These are phyloP conservation scores for Myriosclerotinia duriaeana DNA, from an alignment of 2,329 filamentous ascomycete species.

Conservation along the genomic window DNA sequence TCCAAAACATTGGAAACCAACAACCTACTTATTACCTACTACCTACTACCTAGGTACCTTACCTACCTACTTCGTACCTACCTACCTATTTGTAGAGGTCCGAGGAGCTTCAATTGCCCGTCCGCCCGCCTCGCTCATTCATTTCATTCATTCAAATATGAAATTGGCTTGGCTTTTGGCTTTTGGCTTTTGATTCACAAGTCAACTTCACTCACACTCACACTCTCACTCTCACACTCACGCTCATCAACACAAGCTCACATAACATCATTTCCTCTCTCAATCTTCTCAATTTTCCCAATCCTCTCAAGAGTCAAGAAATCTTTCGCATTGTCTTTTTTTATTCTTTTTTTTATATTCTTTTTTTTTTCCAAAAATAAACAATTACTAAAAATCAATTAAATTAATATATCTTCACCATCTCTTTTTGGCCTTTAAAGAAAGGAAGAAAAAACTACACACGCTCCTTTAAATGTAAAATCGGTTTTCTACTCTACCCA, in stretches of 20 bases:
- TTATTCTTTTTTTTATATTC: neutral
- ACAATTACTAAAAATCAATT: neutral
- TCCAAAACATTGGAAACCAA: too few relatives aligned
- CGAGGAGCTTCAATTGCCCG: constrained; percentile 10
- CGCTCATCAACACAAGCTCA: neutral
- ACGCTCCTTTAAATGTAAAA: constrained; percentile 7
- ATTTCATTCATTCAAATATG: constrained; percentile 13
- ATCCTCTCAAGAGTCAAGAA: neutral
- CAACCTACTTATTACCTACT: too few relatives aligned
- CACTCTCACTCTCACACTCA: neutral
- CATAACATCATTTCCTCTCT: neutral
- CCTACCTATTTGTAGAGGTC: too few relatives aligned
- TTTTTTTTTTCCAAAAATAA: neutral
- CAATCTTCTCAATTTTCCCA: neutral
- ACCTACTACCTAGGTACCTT: too few relatives aligned
- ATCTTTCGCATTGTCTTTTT: neutral
- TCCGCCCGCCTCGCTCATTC: too few relatives aligned
- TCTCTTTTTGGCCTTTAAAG: neutral
- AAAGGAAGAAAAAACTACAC: neutral
- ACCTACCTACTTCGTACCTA: too few relatives aligned
- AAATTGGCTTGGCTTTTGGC: neutral
- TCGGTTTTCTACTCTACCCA: neutral
- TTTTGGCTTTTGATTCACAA: constrained; percentile 9
- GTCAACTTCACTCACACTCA: neutral
- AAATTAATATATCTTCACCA: constrained; percentile 14